These are phyloP conservation scores for Nyssa sinensis DNA, from an alignment of 148 eudicot species.

Conservation along the genomic window DNA sequence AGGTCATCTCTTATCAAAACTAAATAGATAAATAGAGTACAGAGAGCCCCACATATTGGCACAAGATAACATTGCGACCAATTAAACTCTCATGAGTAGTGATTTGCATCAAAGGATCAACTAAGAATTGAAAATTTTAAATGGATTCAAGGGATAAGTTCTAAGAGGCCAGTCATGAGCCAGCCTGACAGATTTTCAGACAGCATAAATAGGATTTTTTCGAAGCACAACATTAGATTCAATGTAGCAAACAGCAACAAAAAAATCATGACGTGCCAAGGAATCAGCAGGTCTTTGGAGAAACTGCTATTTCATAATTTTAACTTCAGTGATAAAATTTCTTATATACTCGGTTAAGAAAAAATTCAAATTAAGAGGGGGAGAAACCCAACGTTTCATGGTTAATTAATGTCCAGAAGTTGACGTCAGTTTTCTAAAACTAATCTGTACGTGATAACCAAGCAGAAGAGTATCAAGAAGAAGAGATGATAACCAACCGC, in stretches of 20 bases:
- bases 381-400: background rate
- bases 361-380: background rate
- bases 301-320: background rate
- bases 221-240: background rate
- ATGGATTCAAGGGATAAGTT: constrained; percentile 4
- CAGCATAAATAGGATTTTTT: background rate
- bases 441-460: constrained; percentile 5
- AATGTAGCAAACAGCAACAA: background rate
- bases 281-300: background rate
- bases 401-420: background rate
- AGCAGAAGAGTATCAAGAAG: constrained; percentile 13
- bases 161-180: background rate
- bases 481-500: constrained; percentile 9
- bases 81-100: background rate
- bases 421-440: background rate
- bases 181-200: background rate
- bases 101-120: background rate
- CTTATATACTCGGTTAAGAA: background rate
- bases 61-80: background rate
- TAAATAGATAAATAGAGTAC: background rate
- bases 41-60: background rate
- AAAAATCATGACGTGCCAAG: background rate
- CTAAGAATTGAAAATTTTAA: constrained; percentile 7
- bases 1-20: background rate
- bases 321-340: background rate